phyloP scores from a whole-genome alignment of 2,329 filamentous ascomycete species.

The Fusarium albidum region DNA sequence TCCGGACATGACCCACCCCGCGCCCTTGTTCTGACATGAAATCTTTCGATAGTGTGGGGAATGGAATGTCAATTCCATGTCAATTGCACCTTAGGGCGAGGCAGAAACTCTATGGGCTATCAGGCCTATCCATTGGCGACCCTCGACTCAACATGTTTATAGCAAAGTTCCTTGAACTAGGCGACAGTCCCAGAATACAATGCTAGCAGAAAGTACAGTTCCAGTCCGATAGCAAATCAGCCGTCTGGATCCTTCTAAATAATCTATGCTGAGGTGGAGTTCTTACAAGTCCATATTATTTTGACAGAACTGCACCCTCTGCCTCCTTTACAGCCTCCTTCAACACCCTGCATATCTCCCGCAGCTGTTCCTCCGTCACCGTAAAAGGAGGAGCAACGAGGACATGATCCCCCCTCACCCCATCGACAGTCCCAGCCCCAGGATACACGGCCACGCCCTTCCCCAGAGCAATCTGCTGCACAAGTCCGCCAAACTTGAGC shows the following conservation, averaged over 20 bases:
- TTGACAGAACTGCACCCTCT: slow-evolving; percentile 10
- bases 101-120: slow-evolving; percentile 30
- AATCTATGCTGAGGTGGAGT: too few relatives aligned
- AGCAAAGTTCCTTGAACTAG: slow-evolving; percentile 45
- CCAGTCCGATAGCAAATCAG: too few relatives aligned
- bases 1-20: background rate
- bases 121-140: slow-evolving; percentile 36
- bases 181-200: too few relatives aligned
- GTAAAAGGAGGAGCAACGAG: slow-evolving; percentile 77
- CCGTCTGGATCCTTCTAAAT: too few relatives aligned
- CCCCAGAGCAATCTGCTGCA: slow-evolving; percentile 43
- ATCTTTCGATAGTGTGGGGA: too few relatives aligned
- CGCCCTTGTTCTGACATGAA: slow-evolving; percentile 6
- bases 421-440: slow-evolving; percentile 66
- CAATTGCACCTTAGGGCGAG: too few relatives aligned
- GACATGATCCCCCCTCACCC: slow-evolving; percentile 72
- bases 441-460: slow-evolving; percentile 63
- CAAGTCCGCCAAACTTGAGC: slow-evolving; percentile 38
- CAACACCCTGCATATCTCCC: slow-evolving; percentile 12
- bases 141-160: slow-evolving; percentile 47
- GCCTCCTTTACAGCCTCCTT: slow-evolving; percentile 21
- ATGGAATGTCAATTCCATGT: too few relatives aligned
- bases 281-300: too few relatives aligned
- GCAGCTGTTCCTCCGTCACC: slow-evolving; percentile 51
- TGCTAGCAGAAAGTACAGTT: too few relatives aligned